Evolutionary conservation across 2,329 filamentous ascomycete species (phyloP).

Genomic region (Septoria petroselini): DNA sequence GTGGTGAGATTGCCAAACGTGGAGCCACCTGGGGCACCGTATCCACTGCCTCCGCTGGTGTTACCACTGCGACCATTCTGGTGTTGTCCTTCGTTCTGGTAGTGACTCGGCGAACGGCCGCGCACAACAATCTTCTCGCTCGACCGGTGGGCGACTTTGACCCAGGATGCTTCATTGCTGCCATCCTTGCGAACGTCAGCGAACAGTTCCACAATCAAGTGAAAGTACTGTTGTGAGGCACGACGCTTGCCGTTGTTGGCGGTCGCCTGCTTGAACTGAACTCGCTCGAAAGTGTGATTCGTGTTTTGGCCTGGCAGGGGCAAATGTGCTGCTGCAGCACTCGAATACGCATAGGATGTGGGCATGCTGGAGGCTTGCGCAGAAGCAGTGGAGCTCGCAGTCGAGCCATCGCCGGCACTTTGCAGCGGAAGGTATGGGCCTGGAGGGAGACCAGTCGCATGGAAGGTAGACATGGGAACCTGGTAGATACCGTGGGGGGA

Average conservation of each 20-base stretch:
- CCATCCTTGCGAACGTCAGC: slow-evolving; percentile 59
- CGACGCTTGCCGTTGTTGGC: slow-evolving; percentile 90
- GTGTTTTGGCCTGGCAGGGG: slow-evolving; percentile 35
- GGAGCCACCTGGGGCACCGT: slow-evolving; percentile 35
- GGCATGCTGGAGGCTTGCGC: slow-evolving; percentile 19
- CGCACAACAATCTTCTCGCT: slow-evolving; percentile 85
- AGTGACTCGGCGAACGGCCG: slow-evolving; percentile 72
- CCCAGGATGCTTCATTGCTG: slow-evolving; percentile 53
- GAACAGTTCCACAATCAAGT: slow-evolving; percentile 81
- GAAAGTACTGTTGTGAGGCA: slow-evolving; percentile 88
- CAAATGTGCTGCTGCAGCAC: slow-evolving; percentile 25
- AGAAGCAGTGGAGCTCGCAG: slow-evolving; percentile 14
- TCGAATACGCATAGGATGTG: slow-evolving; percentile 23
- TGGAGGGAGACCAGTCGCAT: slow-evolving; percentile 37
- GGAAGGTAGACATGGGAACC: slow-evolving; percentile 40
- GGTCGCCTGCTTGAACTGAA: slow-evolving; percentile 91
- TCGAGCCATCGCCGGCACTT: slow-evolving; percentile 26
- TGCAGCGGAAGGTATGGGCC: slow-evolving; percentile 47
- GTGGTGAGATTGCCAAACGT: slow-evolving; percentile 33
- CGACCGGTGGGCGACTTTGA: slow-evolving; percentile 68
- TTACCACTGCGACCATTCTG: slow-evolving; percentile 62
- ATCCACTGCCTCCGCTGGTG: slow-evolving; percentile 55
- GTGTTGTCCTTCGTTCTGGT: slow-evolving; percentile 47
- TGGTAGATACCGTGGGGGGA: slow-evolving; percentile 38
- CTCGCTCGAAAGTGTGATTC: slow-evolving; percentile 74